A percentile compares a stretch with the other conserved stretches of the same genome.
Conservation (phyloP, 495 filamentous ascomycete genomes). For the Penicilliopsis zonata region DNA sequence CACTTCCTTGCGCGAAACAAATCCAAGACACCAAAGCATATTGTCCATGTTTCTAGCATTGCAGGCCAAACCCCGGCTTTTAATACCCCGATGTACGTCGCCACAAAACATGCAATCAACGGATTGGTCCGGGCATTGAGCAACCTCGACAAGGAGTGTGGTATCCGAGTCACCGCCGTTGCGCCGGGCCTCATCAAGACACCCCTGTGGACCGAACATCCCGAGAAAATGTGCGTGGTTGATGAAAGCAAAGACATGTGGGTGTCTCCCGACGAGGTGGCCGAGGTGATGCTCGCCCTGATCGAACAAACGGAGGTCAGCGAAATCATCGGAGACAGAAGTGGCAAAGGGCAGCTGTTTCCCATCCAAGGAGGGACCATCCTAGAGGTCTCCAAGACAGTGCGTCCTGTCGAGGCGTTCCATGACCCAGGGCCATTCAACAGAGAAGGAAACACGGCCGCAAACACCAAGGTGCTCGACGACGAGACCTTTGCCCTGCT, state of each 20-base stretch:
- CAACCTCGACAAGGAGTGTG: slow-evolving; percentile 35
- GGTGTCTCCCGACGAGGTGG: slow-evolving; percentile 55
- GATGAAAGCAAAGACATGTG: slow-evolving; percentile 39
- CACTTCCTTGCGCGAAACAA: slow-evolving; percentile 32
- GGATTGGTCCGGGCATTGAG: slow-evolving; percentile 45
- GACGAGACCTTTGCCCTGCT: slow-evolving; percentile 37
- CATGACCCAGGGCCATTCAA: slow-evolving; percentile 47
- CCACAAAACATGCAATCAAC: slow-evolving; percentile 50
- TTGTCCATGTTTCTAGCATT: slow-evolving; percentile 51
- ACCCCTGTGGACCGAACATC: slow-evolving; percentile 56
- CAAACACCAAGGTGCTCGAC: slow-evolving; percentile 22
- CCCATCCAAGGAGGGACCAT: slow-evolving; percentile 36
- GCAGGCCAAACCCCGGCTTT: slow-evolving; percentile 45
- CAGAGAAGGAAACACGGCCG: slow-evolving; percentile 33
- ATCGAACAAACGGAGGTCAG: slow-evolving; percentile 37
- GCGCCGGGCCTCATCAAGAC: slow-evolving; percentile 58
- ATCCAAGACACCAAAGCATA: slow-evolving; percentile 29
- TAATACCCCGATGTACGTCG: slow-evolving; percentile 44
- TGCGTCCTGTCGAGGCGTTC: slow-evolving; percentile 37
- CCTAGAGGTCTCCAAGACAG: slow-evolving; percentile 46
- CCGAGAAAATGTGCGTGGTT: slow-evolving; percentile 50
- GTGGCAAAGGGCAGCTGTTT: slow-evolving; percentile 19
- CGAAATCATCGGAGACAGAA: slow-evolving; percentile 29
- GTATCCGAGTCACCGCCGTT: slow-evolving; percentile 53
- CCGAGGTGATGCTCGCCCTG: slow-evolving; percentile 49